These are phyloP conservation scores for Raffaelea deltoideospora DNA, from an alignment of 2,329 filamentous ascomycete species.

Conservation along the genomic window DNA sequence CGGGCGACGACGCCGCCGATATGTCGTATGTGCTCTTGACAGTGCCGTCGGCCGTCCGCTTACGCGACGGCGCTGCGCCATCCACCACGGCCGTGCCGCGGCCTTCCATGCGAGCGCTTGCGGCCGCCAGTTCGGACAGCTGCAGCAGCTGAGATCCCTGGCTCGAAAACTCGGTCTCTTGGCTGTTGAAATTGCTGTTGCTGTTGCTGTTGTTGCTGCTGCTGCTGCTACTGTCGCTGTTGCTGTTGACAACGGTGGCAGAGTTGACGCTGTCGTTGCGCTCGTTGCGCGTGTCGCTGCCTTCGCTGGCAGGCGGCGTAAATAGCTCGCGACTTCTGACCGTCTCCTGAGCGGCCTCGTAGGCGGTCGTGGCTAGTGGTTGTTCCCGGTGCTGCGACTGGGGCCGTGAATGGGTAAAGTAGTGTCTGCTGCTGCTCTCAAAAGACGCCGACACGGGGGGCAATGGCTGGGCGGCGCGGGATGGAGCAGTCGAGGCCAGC, in stretches of 20 bases:
- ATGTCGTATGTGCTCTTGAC: conserved; percentile 39
- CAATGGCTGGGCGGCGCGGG: too few relatives aligned
- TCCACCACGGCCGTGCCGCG: conserved; percentile 12
- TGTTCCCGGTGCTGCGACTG: not conserved
- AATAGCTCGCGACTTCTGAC: too few relatives aligned
- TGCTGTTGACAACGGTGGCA: conserved; percentile 1
- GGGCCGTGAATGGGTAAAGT: conserved; percentile 2
- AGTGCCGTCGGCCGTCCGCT: conserved; percentile 63
- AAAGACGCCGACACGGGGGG: conserved; percentile 2
- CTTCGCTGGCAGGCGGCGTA: too few relatives aligned
- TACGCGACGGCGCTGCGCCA: conserved; percentile 32
- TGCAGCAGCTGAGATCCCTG: conserved; percentile 41
- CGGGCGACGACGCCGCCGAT: conserved; percentile 33
- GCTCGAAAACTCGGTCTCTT: conserved; percentile 23
- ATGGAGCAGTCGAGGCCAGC: too few relatives aligned
- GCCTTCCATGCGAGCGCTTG: conserved; percentile 31
- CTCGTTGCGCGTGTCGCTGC: not conserved
- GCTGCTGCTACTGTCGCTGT: not conserved
- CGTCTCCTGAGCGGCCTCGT: too few relatives aligned
- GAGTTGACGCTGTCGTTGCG: conserved; percentile 5
- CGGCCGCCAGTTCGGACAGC: conserved; percentile 42
- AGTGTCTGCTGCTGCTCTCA: conserved; percentile 7
- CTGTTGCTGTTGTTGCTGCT: conserved; percentile 4
- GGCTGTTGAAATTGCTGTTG: conserved; percentile 1
- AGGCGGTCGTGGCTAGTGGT: not conserved